Evolutionary conservation across 2,329 filamentous ascomycete species (phyloP), one percentile per base, ranked within the genome.

Genomic region (Exophiala xenobiotica): DNA sequence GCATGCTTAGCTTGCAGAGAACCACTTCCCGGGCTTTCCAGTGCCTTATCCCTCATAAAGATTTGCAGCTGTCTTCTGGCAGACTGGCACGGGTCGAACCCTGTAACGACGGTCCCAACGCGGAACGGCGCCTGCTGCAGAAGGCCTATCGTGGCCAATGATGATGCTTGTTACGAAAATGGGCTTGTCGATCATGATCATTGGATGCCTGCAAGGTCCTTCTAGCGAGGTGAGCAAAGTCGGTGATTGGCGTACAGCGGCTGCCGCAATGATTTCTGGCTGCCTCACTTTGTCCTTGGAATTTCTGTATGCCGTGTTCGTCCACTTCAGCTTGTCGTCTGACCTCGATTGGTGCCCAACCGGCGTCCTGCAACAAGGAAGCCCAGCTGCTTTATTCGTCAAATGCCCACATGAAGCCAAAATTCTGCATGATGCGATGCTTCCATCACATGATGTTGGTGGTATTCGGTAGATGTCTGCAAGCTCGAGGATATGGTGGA

Each of bases 281-380:
- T 46, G 53, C 53, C 53, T 56, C 53, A 56, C 53, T 56, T 56
- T 56, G 14, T n/a, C 19, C 31, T 7, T 26, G 31, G 31, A 8
- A 35, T 43, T n/a, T 14, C n/a, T 33, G 48, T 44, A 31, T 18
- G 9, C 16, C 7, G 27, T 43, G 39, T n/a, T 38, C 5, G 23
- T 29, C 47, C 14, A 45, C 41, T 37, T 23, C 33, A 31, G 39
- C 29, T 35, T 11, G 27, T 48, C 31, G 43, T 51, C 39, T 48
- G 38, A 46, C 31, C 9, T 22, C 11, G 37, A 41, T 56, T 52
- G 24, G 16, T 56, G 53, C 53, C 53, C 53, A 50, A 56, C 49
- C 27, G 19, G 27, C 20, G 23, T 20, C 29, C 14, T 35, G 22
- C 38, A 40, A 40, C 5, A 16, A 14, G 6, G 31, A 35, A 16